Evolutionary conservation across 1,139 yeast species (phyloP).

Genomic region (Candida tetrigidarum): DNA sequence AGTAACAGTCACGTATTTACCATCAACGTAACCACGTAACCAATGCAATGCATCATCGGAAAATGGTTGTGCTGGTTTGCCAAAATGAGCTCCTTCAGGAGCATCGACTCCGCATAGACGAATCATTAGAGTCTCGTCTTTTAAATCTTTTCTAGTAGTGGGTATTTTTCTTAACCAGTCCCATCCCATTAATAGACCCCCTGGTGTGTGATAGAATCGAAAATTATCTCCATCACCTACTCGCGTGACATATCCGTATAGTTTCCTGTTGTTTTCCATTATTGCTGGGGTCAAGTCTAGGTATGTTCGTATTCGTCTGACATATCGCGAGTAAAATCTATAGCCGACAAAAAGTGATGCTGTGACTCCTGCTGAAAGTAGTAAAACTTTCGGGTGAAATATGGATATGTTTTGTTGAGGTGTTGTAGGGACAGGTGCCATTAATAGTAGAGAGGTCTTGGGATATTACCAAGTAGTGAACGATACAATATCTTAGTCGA

Average conservation of each 20-base stretch:
- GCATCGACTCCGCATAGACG: conserved; percentile 97
- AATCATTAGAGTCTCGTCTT: conserved; percentile 64
- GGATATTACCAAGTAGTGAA: not conserved
- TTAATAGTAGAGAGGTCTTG: not conserved
- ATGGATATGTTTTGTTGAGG: conserved; percentile 24
- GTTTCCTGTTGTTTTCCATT: conserved; percentile 31
- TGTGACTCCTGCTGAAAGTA: conserved; percentile 43
- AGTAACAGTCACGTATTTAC: conserved; percentile 68
- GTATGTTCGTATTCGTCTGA: conserved; percentile 38
- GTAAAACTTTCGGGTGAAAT: conserved; percentile 45
- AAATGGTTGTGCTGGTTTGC: conserved; percentile 89
- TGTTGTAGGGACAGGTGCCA: conserved; percentile 14
- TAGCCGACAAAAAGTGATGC: conserved; percentile 35
- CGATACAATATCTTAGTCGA: too few species aligned
- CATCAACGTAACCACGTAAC: conserved; percentile 67
- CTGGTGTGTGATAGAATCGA: conserved; percentile 91
- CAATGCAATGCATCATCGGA: conserved; percentile 84
- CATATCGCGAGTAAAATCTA: conserved; percentile 37
- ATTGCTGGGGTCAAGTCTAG: conserved; percentile 45
- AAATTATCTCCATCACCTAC: conserved; percentile 99
- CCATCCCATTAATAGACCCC: conserved; percentile 90
- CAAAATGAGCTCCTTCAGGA: conserved; percentile 95
- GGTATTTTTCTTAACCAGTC: conserved; percentile 75
- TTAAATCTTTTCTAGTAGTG: conserved; percentile 47
- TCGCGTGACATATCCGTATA: conserved; percentile 84